Percentiles rank a stretch among this genome's conserved stretches.
These are phyloP conservation scores for Dactylonectria macrodidyma DNA, from an alignment of 2,329 filamentous ascomycete species.

Conservation along the genomic window DNA sequence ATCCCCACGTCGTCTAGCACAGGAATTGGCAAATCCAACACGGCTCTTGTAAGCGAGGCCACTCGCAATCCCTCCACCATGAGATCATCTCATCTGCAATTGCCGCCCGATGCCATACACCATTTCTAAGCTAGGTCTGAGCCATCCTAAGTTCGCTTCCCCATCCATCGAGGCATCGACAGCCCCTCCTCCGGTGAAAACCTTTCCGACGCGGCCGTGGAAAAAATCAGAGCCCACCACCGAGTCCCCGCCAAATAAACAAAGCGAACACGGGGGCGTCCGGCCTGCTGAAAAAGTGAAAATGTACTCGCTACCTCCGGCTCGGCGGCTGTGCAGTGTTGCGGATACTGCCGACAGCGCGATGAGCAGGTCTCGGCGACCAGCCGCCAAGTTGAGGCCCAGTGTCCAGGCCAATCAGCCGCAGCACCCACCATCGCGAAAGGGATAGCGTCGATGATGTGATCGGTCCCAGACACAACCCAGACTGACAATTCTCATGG, in stretches of 20 bases:
- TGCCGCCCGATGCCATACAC: conserved; percentile 10
- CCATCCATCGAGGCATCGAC: neutral
- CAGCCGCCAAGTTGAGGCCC: conserved; percentile 42
- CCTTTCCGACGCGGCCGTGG: conserved; percentile 15
- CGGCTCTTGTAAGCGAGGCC: conserved; percentile 18
- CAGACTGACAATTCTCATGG: conserved; percentile 48
- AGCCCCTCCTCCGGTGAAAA: conserved; percentile 10
- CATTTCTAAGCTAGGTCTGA: conserved; percentile 33
- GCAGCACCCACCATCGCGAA: conserved; percentile 58
- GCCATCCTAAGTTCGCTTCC: conserved; percentile 10
- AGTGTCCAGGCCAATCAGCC: conserved; percentile 54
- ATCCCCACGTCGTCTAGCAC: neutral
- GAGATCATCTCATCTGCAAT: conserved; percentile 36
- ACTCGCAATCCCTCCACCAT: conserved; percentile 27
- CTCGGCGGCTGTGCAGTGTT: conserved; percentile 45
- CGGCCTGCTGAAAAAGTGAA: conserved; percentile 11
- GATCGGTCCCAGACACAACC: conserved; percentile 58
- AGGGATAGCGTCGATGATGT: conserved; percentile 68
- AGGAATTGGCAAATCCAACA: neutral
- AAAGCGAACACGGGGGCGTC: conserved; percentile 12
- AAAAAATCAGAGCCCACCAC: conserved; percentile 14
- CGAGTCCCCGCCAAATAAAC: conserved; percentile 19
- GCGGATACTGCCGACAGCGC: conserved; percentile 41
- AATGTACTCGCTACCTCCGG: conserved; percentile 44
- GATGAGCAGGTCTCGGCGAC: conserved; percentile 44